Evolutionary conservation across 2,329 filamentous ascomycete species (phyloP).

Genomic region (Fusarium hostae): DNA sequence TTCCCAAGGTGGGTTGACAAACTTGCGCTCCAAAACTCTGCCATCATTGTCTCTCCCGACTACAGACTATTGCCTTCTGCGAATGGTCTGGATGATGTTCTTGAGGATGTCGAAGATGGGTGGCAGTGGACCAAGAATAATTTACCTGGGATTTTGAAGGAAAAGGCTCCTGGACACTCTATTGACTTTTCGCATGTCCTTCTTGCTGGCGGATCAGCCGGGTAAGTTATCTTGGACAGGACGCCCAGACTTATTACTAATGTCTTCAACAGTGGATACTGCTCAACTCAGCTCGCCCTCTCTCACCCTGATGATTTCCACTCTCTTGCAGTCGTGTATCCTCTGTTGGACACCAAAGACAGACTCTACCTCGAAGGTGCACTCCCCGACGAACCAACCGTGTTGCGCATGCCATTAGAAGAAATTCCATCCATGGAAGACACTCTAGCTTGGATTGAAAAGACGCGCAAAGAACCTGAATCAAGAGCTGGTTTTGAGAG

Average conservation of each 20-base stretch:
- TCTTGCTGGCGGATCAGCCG: conserved; percentile 38
- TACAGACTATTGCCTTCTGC: conserved; percentile 41
- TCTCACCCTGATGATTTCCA: conserved; percentile 38
- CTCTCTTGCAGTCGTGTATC: conserved; percentile 34
- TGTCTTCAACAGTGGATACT: conserved; percentile 29
- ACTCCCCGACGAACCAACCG: conserved; percentile 4
- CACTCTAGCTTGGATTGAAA: conserved; percentile 33
- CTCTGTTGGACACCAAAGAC: conserved; percentile 37
- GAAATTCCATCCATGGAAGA: conserved; percentile 26
- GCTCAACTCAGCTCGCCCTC: conserved; percentile 32
- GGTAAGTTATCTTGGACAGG: neutral
- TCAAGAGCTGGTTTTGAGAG: conserved; percentile 28
- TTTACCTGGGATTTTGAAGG: neutral
- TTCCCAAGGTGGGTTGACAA: conserved; percentile 39
- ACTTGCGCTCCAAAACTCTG: conserved; percentile 39
- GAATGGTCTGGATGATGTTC: conserved; percentile 41
- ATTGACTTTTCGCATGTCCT: conserved; percentile 30
- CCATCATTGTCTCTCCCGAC: conserved; percentile 43
- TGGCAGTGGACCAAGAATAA: conserved; percentile 41
- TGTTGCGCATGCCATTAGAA: conserved; percentile 6
- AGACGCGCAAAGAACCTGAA: neutral
- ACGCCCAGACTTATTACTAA: neutral
- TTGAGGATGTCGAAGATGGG: conserved; percentile 43
- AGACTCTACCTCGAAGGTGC: conserved; percentile 22
- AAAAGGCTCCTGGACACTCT: conserved; percentile 7